phyloP scores from a whole-genome alignment of 805 yeast genomes.

The Candida anglica region DNA sequence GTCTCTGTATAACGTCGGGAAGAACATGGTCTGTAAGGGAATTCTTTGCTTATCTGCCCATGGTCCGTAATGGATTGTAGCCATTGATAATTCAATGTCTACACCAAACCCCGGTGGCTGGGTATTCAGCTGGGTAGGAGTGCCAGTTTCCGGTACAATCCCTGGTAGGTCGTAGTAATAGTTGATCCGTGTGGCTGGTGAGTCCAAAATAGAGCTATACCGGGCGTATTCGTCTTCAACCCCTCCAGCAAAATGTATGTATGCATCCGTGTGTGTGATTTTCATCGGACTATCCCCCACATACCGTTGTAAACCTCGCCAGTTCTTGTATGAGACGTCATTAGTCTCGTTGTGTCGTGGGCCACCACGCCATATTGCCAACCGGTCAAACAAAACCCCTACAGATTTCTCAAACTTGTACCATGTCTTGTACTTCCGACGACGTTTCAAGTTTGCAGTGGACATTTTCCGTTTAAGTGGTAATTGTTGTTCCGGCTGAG shows the following conservation, averaged over 20 bases:
- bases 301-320: conserved; percentile 81
- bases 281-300: conserved; percentile 35
- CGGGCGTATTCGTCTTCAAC: conserved; percentile 76
- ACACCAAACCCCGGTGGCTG: conserved; percentile 44
- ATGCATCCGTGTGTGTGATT: no score
- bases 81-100: conserved; percentile 53
- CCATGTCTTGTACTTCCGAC: conserved; percentile 18
- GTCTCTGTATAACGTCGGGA: conserved; percentile 66
- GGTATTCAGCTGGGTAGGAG: neutral
- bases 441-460: conserved; percentile 2
- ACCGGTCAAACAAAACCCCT: conserved; percentile 4
- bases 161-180: conserved; percentile 79
- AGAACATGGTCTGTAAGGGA: conserved; percentile 58
- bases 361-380: neutral
- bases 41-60: conserved; percentile 90
- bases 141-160: conserved; percentile 5
- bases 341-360: conserved; percentile 4
- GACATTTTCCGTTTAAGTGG: neutral
- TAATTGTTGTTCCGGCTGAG: no score
- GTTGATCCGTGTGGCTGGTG: conserved; percentile 49
- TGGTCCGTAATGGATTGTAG: conserved; percentile 83
- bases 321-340: conserved; percentile 25
- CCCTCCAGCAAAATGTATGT: neutral
- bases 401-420: conserved; percentile 17
- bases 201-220: conserved; percentile 63